Evolutionary conservation across 805 yeast genomes (phyloP), one percentile per base, ranked within the genome.

Genomic region (Blastobotrys muscicola): DNA sequence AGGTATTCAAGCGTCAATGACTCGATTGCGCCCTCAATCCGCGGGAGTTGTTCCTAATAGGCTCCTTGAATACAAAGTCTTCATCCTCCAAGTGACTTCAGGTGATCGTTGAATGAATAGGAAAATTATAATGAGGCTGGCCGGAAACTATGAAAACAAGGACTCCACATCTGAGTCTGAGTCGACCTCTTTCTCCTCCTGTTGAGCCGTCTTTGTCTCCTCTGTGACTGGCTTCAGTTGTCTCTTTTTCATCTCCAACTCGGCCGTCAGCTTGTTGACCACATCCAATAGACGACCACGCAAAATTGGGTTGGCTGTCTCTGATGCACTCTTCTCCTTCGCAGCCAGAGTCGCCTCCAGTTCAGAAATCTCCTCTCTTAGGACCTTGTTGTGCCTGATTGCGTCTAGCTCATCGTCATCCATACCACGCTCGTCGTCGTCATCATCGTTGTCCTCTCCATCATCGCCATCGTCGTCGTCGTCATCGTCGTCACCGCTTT

Each of bases 301-400:
- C 76, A 92, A 72, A 65, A 90, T 81, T 53, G 90, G 89, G 58
- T 86, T 86, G 40, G 78, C 72, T 2, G 78, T 70, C 51, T 80
- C 78, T 14, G 72, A 76, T 39, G 85, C 74, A 54, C 84, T 87
- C 38, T 71, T 70, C 59, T 76, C 77, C 56, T 90, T 89, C 54
- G 80, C 81, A 43, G 72, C 76, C 41, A 92, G 81, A 0, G 90
- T 87, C 11, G 72, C 55, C 58, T 84, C 87, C 47, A 92, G 70
- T 56, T 92, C 98, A 5, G 71, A 65, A 45, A 92, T 80, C 60
- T 89, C 97, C 62, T 90, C 97, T 48, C 76, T 77, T 44, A 92
- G 67, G 51, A 86, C 71, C 55, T 84, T 87, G 51, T 71, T 71
- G 59, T 85, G 85, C 53, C 79, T 81, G 43, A 63, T 66, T 55